Conservation (phyloP, 306 rosid genomes). For the Pyrus betulifolia region DNA sequence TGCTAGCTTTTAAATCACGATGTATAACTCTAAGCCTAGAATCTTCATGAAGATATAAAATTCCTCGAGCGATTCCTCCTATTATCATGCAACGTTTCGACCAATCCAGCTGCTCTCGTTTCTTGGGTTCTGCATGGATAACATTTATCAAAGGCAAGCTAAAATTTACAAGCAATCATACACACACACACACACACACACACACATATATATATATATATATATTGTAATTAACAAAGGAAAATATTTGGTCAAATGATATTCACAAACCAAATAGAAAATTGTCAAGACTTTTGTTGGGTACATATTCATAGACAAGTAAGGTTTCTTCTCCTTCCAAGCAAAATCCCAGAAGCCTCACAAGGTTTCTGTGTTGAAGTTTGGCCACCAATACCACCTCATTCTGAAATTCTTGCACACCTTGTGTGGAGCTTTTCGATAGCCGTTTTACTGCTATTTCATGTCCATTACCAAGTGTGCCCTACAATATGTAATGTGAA, state of each 20-base stretch:
- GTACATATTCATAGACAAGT: slow-evolving; percentile 47
- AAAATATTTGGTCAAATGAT: not conserved
- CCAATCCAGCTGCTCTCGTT: slow-evolving; percentile 7
- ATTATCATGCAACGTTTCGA: not conserved
- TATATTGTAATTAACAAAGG: not conserved
- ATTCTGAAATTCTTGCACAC: slow-evolving; percentile 49
- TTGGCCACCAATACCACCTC: slow-evolving; percentile 52
- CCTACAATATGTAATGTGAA: slow-evolving; percentile 22
- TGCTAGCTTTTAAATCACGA: too few relatives aligned
- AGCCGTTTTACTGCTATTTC: slow-evolving; percentile 58
- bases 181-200: too few relatives aligned
- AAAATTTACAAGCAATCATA: not conserved
- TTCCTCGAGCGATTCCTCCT: not conserved
- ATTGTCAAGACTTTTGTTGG: slow-evolving; percentile 49
- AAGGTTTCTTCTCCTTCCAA: slow-evolving; percentile 41
- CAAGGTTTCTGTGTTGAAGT: slow-evolving; percentile 62
- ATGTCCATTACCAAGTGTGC: slow-evolving; percentile 34
- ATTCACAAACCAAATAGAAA: slow-evolving; percentile 47
- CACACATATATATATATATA: not conserved
- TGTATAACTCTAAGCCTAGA: not conserved
- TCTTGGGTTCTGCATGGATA: slow-evolving; percentile 21
- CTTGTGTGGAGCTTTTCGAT: slow-evolving; percentile 41
- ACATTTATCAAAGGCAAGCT: not conserved
- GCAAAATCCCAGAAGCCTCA: slow-evolving; percentile 51
- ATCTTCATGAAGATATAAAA: not conserved